These are phyloP conservation scores for Sporothrix pseudoabietina DNA, from an alignment of 2,329 filamentous ascomycete species.

Conservation along the genomic window DNA sequence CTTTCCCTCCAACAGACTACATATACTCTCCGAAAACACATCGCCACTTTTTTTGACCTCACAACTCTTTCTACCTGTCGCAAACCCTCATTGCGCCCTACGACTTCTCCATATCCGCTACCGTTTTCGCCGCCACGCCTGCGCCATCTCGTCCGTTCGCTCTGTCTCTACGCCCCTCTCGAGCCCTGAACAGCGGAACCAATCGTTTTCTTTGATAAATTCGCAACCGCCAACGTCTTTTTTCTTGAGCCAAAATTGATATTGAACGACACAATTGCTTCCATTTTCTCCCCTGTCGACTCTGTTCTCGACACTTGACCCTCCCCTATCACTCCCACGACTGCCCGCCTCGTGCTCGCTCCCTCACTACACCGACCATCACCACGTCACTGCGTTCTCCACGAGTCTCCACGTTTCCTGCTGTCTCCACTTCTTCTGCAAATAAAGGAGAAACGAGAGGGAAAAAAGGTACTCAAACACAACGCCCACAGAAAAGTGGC, in stretches of 20 bases:
- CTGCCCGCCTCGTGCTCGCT: not conserved
- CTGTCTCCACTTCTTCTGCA: conserved; percentile 26
- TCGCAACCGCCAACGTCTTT: not conserved
- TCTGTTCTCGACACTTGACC: not conserved
- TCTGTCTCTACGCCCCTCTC: conserved; percentile 8
- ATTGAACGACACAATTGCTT: not conserved
- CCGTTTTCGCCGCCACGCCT: conserved; percentile 4
- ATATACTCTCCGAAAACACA: not conserved
- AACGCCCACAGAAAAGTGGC: not conserved
- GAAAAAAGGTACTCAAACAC: conserved; percentile 4
- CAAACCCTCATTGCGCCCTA: not conserved
- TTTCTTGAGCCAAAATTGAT: not conserved
- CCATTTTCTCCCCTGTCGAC: not conserved
- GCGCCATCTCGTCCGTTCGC: conserved; percentile 4
- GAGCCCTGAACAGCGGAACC: conserved; percentile 9
- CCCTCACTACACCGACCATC: conserved; percentile 25
- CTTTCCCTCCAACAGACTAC: not conserved
- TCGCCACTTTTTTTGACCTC: conserved; percentile 11
- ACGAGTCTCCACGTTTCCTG: conserved; percentile 29
- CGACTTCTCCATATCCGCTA: not conserved
- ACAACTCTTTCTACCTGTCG: not conserved
- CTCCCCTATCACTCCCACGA: not conserved
- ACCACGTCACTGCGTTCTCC: conserved; percentile 30
- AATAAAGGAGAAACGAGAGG: conserved; percentile 26
- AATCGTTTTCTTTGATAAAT: not conserved